Conservation (phyloP, 2,329 filamentous ascomycete genomes). For the Talaromyces verruculosus region DNA sequence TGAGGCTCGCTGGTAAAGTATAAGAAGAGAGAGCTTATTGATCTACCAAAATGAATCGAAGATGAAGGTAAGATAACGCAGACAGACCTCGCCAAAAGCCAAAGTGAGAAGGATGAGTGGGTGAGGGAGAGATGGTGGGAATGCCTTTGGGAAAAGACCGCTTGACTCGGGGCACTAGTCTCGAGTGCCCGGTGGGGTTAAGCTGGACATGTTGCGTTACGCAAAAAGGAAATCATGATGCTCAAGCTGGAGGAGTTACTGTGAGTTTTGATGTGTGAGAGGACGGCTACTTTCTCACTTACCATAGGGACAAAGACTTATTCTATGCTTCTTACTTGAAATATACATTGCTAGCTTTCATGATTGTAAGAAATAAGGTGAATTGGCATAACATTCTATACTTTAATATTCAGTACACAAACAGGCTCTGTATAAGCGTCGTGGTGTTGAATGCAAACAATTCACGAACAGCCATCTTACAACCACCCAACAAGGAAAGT, state of each 20-base stretch:
- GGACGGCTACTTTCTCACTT: not conserved
- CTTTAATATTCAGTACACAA: not conserved
- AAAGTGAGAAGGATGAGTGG: not conserved
- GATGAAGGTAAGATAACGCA: not conserved
- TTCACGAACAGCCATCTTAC: not conserved
- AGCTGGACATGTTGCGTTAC: not conserved
- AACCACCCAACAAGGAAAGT: not conserved
- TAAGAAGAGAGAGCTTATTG: too few relatives aligned
- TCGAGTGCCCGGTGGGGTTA: not conserved
- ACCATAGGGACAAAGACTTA: not conserved
- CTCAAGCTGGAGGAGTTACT: not conserved
- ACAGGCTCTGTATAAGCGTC: not conserved
- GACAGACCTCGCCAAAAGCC: not conserved
- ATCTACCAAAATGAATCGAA: not conserved
- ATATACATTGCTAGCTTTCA: too few relatives aligned
- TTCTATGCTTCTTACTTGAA: not conserved
- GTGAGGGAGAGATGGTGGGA: not conserved
- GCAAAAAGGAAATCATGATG: conserved; percentile 8
- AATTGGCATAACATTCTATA: not conserved
- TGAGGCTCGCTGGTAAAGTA: not conserved
- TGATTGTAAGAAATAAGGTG: not conserved
- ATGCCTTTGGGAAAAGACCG: not conserved
- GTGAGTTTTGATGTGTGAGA: not conserved
- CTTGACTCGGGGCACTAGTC: not conserved
- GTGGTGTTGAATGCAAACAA: not conserved